These are phyloP conservation scores for Lippia alba DNA, from an alignment of 305 asterid species.

Conservation along the genomic window DNA sequence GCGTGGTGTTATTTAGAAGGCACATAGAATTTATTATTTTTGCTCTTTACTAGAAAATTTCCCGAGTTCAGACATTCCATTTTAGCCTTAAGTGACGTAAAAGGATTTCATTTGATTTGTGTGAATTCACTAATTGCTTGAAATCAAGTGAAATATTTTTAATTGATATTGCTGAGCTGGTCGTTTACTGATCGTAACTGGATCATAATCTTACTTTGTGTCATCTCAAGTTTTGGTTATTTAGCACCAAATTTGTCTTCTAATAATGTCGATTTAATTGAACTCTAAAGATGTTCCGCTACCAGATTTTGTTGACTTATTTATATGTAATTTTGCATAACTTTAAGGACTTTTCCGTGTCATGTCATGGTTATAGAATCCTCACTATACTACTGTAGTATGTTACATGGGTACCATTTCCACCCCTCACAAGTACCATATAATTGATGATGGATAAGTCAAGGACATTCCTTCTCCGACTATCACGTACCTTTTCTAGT, in stretches of 20 bases:
- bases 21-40: not conserved
- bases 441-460: not conserved
- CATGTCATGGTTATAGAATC: not conserved
- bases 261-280: conserved; percentile 1
- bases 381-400: not conserved
- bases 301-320: not conserved
- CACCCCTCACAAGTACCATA: not conserved
- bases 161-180: not conserved
- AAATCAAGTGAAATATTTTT: not conserved
- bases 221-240: not conserved
- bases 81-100: conserved; percentile 1
- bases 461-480: not conserved
- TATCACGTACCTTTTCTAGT: not conserved
- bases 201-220: not conserved
- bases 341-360: not conserved
- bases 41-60: not conserved
- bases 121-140: not conserved
- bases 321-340: not conserved
- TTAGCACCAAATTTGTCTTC: not conserved
- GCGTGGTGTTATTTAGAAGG: conserved; percentile 12
- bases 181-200: not conserved
- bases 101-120: not conserved
- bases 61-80: not conserved
- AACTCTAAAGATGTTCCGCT: not conserved
- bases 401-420: not conserved